Base-by-base conservation (phyloP, 768 basidiomycete species). In the Termitomyces sp. region DNA sequence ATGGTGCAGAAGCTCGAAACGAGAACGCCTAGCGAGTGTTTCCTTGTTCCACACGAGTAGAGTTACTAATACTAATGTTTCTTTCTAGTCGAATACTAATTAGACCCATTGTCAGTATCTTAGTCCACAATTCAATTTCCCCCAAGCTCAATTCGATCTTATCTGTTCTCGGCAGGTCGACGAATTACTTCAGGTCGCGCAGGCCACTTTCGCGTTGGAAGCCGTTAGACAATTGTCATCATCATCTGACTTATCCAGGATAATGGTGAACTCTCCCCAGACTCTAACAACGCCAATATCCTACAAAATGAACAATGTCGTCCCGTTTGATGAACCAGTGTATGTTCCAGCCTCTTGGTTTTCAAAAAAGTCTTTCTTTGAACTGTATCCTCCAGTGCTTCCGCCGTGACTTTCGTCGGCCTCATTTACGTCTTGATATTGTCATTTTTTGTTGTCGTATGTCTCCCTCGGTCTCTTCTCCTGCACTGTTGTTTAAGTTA, bases 301-400 rank as follows among this genome's bases (percentile, higher is more conserved):
- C 15, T 85, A 77, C 57, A 76, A 65, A 1, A 56, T 82, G 29
- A 52, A 71, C 41, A 86, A 88, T 56, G 61, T 83, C 2, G 68
- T 77, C 33, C 84, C 87, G 0, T 88, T 87, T 56, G 76, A 85
- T 60, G 66, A 79, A 18, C 78, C 84, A 31, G 81, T 80, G 84
- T 86, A 75, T n/a, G 83, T 69, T 7, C 12, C 31, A 42, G n/a
- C n/a, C 29, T 39, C 6, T 9, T 39, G 27, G 31, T 35, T n/a
- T 48, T 20, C 33, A 11, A 15, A 1, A 16, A 33, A 31, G 32
- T 10, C 13, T 13, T 18, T n/a, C 11, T 40, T 29, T 20, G 31
- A 35, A 46, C 9, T 12, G n/a, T 22, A 12, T 16, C 13, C 6
- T 52, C 42, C 53, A 84, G 82, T 0, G 82, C 82, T 3, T 70